Conservation (phyloP, 306 rosid species). For the Sophora flavescens region DNA sequence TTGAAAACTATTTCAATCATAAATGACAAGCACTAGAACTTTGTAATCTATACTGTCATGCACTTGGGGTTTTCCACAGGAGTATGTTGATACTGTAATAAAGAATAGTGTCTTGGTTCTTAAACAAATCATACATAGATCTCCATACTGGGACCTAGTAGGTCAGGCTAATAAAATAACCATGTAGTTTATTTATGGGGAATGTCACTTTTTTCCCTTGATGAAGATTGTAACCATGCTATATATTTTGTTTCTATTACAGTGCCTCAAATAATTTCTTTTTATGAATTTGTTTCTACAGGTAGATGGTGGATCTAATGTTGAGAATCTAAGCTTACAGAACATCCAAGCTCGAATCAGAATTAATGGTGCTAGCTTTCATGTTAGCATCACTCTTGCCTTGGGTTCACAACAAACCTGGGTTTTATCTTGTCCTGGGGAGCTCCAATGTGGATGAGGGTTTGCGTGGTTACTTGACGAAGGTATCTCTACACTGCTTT, state of each 20-base stretch:
- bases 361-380: conserved; percentile 97
- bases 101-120: too few relatives aligned
- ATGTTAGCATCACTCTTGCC: conserved; percentile 96
- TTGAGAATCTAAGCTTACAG: conserved; percentile 85
- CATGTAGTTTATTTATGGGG: too few relatives aligned
- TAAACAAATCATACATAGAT: too few relatives aligned
- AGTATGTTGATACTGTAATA: too few relatives aligned
- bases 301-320: conserved; percentile 70
- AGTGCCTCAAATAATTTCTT: too few relatives aligned
- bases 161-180: too few relatives aligned
- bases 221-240: too few relatives aligned
- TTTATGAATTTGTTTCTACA: too few relatives aligned
- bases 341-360: conserved; percentile 96
- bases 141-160: too few relatives aligned
- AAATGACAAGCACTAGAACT: conserved; percentile 17
- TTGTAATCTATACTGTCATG: conserved; percentile 26
- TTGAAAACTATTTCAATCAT: conserved; percentile 17
- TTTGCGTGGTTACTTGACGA: conserved; percentile 87
- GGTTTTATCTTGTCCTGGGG: conserved; percentile 95
- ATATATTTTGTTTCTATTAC: too few relatives aligned
- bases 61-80: too few relatives aligned
- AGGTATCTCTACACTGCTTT: conserved; percentile 58
- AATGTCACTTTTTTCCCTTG: too few relatives aligned
- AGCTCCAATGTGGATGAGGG: conserved; percentile 97
- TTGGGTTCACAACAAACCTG: conserved; percentile 92